Evolutionary conservation across 2,329 filamentous ascomycete genomes (phyloP), one percentile per base, ranked within the genome.

Genomic region (Aureobasidium musti): DNA sequence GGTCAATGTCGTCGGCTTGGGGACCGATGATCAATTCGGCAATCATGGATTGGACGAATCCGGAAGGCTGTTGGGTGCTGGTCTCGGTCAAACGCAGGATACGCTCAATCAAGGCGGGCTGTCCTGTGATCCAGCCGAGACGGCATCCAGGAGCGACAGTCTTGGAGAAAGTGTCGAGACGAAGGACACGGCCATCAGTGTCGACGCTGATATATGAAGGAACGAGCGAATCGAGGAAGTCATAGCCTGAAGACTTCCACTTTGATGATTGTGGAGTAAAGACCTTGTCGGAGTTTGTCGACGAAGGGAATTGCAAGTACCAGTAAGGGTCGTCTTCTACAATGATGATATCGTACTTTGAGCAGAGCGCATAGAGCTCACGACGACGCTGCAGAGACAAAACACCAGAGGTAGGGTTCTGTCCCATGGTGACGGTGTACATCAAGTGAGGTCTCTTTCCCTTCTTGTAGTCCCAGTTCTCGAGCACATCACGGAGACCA

Each of bases 271-370:
- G 37, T 3, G 66, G 59, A 3, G 47, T 57, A 21, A 64, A 57
- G 56, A 56, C 47, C 60, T 77, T 74, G 8, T 72, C 68, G 69
- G 71, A 41, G 8, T 80, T 74, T 10, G 79, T 84, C 0, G 90
- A 88, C 0, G 90, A 90, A 0, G 92, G 91, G 77, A 87, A 97
- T 76, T 97, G 94, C 10, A 98, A 83, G 77, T 95, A 94, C 91
- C 92, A 97, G 80, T 97, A 97, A 6, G 94, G 94, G 69, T 97
- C 93, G 73, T 98, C 94, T 77, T 98, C 94, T 69, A 96, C 80
- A 70, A 97, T 97, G 73, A 97, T 86, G 69, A 97, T 85, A 77
- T 97, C 92, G 79, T 91, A 96, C 75, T 89, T 86, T 75, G 87
- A 87, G 78, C 91, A 95, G 17, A 97, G 76, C 21, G 84, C 86